These are phyloP conservation scores for Pinus taeda DNA, from an alignment of 75 land plant species.

Conservation along the genomic window DNA sequence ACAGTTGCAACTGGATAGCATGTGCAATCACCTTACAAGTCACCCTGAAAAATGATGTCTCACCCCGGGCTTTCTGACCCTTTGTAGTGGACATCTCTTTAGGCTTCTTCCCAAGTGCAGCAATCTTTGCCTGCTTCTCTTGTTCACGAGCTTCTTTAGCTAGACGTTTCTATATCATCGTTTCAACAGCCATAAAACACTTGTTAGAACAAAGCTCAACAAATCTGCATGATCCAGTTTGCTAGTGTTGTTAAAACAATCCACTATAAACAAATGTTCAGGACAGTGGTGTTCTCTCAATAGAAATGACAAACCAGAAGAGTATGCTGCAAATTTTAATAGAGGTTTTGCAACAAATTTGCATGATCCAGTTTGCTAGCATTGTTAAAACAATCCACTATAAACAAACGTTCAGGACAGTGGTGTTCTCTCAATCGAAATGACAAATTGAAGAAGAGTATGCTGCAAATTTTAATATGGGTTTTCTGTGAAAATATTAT, in stretches of 20 bases:
- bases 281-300: no score
- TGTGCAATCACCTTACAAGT: constrained; percentile 71
- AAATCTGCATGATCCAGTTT: neutral
- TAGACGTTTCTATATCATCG: constrained; percentile 71
- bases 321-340: no score
- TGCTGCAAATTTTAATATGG: no score
- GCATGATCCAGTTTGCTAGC: neutral
- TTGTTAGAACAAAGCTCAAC: neutral
- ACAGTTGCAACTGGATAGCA: neutral
- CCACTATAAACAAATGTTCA: no score
- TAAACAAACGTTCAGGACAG: no score
- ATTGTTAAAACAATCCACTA: neutral
- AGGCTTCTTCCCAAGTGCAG: constrained; percentile 81
- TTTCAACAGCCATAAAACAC: neutral
- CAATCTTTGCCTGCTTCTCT: constrained; percentile 82
- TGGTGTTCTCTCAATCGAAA: no score
- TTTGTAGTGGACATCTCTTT: constrained; percentile 60
- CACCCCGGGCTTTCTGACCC: constrained; percentile 77
- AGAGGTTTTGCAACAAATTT: neutral
- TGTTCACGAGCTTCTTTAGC: constrained; percentile 92
- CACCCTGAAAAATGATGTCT: constrained; percentile 87
- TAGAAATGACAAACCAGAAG: no score
- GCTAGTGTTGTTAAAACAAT: neutral
- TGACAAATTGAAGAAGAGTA: no score
- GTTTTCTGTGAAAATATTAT: no score